Percentiles rank a stretch among this genome's conserved stretches.
phyloP scores from a whole-genome alignment of 768 basidiomycete species.

The Epithele typhae region DNA sequence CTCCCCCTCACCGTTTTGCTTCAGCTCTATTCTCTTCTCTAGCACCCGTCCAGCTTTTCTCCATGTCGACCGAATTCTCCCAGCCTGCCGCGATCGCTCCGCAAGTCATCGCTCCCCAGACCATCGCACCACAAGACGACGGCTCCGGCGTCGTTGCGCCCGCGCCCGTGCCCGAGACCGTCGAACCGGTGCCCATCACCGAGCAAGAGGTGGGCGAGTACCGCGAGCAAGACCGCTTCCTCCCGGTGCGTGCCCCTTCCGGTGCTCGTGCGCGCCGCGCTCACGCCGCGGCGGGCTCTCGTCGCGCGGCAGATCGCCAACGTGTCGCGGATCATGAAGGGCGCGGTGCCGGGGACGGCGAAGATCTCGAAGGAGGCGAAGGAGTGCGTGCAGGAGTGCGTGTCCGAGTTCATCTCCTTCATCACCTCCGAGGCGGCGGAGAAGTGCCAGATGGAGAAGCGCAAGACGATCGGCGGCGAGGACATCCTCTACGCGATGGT shows the following conservation, averaged over 20 bases:
- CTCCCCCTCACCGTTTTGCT: too few species aligned
- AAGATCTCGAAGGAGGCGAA: constrained; percentile 99
- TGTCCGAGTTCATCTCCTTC: constrained; percentile 97
- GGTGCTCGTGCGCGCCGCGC: not conserved
- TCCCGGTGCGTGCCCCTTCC: constrained; percentile 62
- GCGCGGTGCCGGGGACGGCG: constrained; percentile 80
- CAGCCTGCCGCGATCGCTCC: constrained; percentile 17
- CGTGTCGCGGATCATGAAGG: constrained; percentile 97
- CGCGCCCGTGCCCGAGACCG: constrained; percentile 33
- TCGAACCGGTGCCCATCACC: constrained; percentile 70
- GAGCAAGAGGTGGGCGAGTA: constrained; percentile 94
- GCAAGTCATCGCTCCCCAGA: constrained; percentile 26
- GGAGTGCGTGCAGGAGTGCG: constrained; percentile 97
- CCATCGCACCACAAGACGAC: constrained; percentile 40
- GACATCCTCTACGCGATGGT: constrained; percentile 96
- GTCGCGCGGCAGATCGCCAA: constrained; percentile 78
- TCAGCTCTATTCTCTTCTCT: too few species aligned
- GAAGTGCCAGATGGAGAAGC: constrained; percentile 89
- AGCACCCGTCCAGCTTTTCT: too few species aligned
- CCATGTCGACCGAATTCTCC: too few species aligned
- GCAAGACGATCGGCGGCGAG: constrained; percentile 97
- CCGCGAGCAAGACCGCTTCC: constrained; percentile 90
- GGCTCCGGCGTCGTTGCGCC: constrained; percentile 26
- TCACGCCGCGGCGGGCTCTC: not conserved
- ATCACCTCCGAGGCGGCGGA: constrained; percentile 97